phyloP scores from a whole-genome alignment of 2,329 filamentous ascomycete genomes.

The Cladosporium austrohemisphaericum region DNA sequence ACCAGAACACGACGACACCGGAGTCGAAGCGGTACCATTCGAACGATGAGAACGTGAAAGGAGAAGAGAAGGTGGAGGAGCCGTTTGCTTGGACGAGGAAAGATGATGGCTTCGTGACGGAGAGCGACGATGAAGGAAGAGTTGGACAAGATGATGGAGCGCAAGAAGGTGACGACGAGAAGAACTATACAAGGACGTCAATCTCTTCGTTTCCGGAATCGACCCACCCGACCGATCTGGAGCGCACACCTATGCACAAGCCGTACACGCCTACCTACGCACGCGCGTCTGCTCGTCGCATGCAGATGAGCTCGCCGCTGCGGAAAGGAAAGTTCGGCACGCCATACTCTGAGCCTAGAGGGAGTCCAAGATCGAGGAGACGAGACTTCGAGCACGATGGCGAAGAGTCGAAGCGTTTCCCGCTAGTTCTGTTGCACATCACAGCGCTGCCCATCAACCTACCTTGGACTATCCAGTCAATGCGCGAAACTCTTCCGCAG shows the following conservation, averaged over 20 bases:
- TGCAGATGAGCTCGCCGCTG: slow-evolving; percentile 68
- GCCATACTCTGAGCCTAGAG: slow-evolving; percentile 38
- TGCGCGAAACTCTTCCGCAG: slow-evolving; percentile 51
- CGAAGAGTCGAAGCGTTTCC: slow-evolving; percentile 35
- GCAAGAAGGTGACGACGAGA: slow-evolving; percentile 14
- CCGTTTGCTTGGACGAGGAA: background rate
- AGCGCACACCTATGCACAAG: slow-evolving; percentile 21
- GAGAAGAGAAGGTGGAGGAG: background rate
- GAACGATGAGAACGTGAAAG: background rate
- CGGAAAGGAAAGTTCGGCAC: slow-evolving; percentile 49
- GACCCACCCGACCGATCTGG: slow-evolving; percentile 26
- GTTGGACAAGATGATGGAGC: slow-evolving; percentile 9
- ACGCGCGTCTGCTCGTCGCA: slow-evolving; percentile 62
- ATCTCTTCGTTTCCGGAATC: slow-evolving; percentile 34
- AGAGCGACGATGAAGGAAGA: slow-evolving; percentile 13
- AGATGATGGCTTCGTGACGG: slow-evolving; percentile 15
- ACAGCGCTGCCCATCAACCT: slow-evolving; percentile 69
- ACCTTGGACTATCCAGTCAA: slow-evolving; percentile 52
- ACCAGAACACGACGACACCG: background rate
- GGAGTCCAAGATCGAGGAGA: slow-evolving; percentile 53
- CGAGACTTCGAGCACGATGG: slow-evolving; percentile 16
- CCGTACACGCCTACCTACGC: slow-evolving; percentile 57
- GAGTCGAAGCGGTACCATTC: background rate
- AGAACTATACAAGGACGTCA: slow-evolving; percentile 25
- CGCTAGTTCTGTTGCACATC: slow-evolving; percentile 73